A percentile compares a stretch with the other conserved stretches of the same genome.
These are phyloP conservation scores for Kwoniella bestiolae DNA, from an alignment of 768 basidiomycete species.

Conservation along the genomic window DNA sequence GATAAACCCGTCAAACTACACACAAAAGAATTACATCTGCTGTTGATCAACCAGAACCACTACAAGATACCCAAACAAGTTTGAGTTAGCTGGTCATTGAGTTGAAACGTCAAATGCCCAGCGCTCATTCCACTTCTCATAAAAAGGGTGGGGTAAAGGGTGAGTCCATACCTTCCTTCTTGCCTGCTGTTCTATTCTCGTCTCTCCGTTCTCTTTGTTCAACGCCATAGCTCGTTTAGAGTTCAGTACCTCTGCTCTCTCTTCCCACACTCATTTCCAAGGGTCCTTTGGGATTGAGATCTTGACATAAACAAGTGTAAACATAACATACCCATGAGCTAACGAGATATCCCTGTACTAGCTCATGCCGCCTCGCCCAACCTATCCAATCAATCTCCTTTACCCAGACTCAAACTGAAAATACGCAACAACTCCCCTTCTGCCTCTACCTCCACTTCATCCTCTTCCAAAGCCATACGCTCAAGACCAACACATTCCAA, in stretches of 20 bases:
- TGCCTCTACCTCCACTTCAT: constrained; percentile 17
- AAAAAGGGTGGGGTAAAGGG: constrained; percentile 24
- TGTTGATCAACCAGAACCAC: constrained; percentile 27
- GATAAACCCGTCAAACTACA: constrained; percentile 15
- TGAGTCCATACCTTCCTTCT: constrained; percentile 7
- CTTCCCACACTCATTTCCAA: not conserved
- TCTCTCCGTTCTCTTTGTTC: not conserved
- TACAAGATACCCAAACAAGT: constrained; percentile 26
- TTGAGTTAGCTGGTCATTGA: constrained; percentile 18
- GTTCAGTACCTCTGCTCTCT: not conserved
- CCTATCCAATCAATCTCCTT: constrained; percentile 15
- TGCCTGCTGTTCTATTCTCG: not conserved
- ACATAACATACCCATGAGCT: not conserved
- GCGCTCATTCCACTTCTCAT: constrained; percentile 14
- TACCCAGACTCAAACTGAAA: constrained; percentile 37
- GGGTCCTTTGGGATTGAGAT: constrained; percentile 21
- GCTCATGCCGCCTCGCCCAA: constrained; percentile 15
- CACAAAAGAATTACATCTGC: constrained; percentile 21
- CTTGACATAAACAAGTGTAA: not conserved
- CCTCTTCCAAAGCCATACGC: constrained; percentile 4
- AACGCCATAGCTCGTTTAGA: not conserved
- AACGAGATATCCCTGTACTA: not conserved
- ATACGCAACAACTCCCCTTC: constrained; percentile 23
- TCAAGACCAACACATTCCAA: constrained; percentile 4
- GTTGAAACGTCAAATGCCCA: constrained; percentile 12